A percentile compares a stretch with the other conserved stretches of the same genome.
Evolutionary conservation across 306 rosid species (phyloP).

Genomic region (Prunus mira): DNA sequence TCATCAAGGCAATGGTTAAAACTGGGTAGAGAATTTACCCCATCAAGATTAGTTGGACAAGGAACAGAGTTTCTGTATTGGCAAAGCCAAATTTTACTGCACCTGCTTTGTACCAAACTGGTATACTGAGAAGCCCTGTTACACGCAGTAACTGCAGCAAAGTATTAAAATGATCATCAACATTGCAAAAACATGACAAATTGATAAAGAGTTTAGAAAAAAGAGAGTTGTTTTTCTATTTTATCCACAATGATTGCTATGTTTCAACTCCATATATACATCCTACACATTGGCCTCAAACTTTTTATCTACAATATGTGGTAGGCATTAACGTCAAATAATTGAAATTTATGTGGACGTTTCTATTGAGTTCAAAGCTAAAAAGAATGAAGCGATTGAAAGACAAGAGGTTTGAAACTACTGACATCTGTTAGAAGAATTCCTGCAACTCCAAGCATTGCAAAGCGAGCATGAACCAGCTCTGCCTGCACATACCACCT

Average conservation of each 20-base stretch:
- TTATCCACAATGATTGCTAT: neutral
- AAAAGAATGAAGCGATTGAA: neutral
- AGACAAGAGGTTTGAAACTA: neutral
- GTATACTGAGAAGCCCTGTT: conserved; percentile 56
- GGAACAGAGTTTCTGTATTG: conserved; percentile 60
- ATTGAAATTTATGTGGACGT: neutral
- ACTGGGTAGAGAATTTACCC: conserved; percentile 45
- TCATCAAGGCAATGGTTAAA: conserved; percentile 13
- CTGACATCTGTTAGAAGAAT: conserved; percentile 89
- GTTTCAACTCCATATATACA: no score
- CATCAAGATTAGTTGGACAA: conserved; percentile 81
- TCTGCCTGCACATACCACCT: conserved; percentile 98
- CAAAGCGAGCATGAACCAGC: conserved; percentile 83
- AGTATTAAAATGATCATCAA: neutral
- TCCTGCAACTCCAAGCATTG: conserved; percentile 89
- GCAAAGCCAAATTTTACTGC: conserved; percentile 68
- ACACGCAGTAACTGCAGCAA: conserved; percentile 71
- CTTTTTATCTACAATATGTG: conserved; percentile 11
- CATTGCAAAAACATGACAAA: neutral
- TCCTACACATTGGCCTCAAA: neutral
- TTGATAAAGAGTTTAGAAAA: neutral
- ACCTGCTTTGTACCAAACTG: conserved; percentile 88
- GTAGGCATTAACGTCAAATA: neutral
- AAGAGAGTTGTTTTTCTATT: neutral
- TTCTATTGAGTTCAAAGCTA: neutral